A percentile compares a stretch with the other conserved stretches of the same genome.
Evolutionary conservation across 2,329 filamentous ascomycete genomes (phyloP).

Genomic region (Blastomyces silverae): DNA sequence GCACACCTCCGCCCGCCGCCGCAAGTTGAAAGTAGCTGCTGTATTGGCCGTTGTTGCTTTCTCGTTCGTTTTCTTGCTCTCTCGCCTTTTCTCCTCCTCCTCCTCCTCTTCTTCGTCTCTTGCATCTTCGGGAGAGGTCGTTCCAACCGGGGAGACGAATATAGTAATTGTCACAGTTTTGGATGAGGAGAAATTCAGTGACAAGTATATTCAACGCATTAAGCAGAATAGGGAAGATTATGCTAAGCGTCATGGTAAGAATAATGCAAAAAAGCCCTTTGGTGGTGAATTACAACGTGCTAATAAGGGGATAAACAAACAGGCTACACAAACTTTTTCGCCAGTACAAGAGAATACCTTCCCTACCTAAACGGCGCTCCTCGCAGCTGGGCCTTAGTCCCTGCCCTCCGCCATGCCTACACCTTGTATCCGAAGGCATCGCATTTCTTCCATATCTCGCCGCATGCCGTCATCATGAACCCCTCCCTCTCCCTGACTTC

Average conservation of each 20-base stretch:
- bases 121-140: slow-evolving; percentile 24
- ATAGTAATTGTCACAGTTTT: slow-evolving; percentile 80
- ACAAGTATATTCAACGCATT: slow-evolving; percentile 64
- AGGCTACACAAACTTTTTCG: slow-evolving; percentile 86
- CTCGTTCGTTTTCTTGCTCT: slow-evolving; percentile 56
- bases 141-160: slow-evolving; percentile 37
- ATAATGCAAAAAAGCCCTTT: background rate
- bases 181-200: slow-evolving; percentile 58
- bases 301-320: slow-evolving; percentile 17
- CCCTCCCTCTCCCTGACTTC: slow-evolving; percentile 61
- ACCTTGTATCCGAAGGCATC: slow-evolving; percentile 66
- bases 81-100: slow-evolving; percentile 35
- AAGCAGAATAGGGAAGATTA: slow-evolving; percentile 79
- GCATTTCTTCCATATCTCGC: slow-evolving; percentile 82
- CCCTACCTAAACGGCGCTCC: slow-evolving; percentile 38
- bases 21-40: slow-evolving; percentile 55
- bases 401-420: slow-evolving; percentile 83
- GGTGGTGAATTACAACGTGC: slow-evolving; percentile 8
- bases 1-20: slow-evolving; percentile 47
- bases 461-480: slow-evolving; percentile 84
- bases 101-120: slow-evolving; percentile 27
- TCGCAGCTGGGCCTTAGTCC: slow-evolving; percentile 58
- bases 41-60: slow-evolving; percentile 52
- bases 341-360: slow-evolving; percentile 64
- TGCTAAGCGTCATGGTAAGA: slow-evolving; percentile 74